These are phyloP conservation scores for Chaetoscypha palmicola DNA, from an alignment of 2,329 filamentous ascomycete species.

Conservation along the genomic window DNA sequence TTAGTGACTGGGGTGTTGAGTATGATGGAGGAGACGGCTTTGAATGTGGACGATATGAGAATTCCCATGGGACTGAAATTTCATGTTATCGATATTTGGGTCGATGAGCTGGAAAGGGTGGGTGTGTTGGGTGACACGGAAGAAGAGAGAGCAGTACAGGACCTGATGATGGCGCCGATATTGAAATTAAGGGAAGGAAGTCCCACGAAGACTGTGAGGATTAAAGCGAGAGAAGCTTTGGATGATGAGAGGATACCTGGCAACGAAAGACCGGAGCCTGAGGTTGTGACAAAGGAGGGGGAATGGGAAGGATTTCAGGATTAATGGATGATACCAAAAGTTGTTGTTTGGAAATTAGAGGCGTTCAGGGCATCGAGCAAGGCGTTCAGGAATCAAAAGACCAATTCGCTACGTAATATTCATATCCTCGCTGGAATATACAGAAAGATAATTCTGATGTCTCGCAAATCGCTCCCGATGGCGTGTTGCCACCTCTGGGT, in stretches of 20 bases:
- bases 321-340: conserved; percentile 9
- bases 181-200: conserved; percentile 41
- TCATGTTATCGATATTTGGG: conserved; percentile 84
- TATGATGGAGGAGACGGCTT: conserved; percentile 39
- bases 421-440: conserved; percentile 1
- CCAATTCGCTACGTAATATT: neutral
- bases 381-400: conserved; percentile 4
- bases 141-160: conserved; percentile 31
- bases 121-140: conserved; percentile 42
- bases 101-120: conserved; percentile 78
- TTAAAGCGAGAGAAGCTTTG: conserved; percentile 61
- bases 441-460: neutral
- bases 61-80: conserved; percentile 79
- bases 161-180: conserved; percentile 38
- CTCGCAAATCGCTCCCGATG: neutral
- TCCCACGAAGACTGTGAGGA: conserved; percentile 64
- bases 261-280: conserved; percentile 39
- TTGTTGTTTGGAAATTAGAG: too few species aligned
- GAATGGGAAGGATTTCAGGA: conserved; percentile 31
- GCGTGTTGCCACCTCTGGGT: neutral
- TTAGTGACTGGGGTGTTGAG: conserved; percentile 38
- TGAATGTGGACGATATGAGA: conserved; percentile 36
- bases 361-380: too few species aligned
- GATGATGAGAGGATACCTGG: conserved; percentile 67
- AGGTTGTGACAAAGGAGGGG: conserved; percentile 34